Base-by-base conservation (phyloP, 208 protist genomes). In the Herpetomonas tarakana region DNA sequence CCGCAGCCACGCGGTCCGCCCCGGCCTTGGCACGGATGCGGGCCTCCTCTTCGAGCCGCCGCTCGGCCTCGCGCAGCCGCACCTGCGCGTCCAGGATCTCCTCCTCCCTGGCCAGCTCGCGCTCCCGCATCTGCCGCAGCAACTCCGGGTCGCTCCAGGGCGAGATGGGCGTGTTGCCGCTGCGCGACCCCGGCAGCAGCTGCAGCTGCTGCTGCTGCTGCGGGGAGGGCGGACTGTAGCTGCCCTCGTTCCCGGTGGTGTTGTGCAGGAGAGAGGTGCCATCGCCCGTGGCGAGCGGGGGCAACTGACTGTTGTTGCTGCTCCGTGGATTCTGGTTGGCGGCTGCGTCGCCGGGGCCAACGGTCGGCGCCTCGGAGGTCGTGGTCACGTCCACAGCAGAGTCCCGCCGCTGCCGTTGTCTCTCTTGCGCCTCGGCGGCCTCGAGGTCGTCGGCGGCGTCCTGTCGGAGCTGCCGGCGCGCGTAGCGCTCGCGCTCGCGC, bases 11-110 rank as follows among this genome's bases (percentile, higher is more conserved):
- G 1, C 71, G 65, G 41, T 71, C 67, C 25, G 51, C 50, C 39
- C 79, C 74, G 0, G 74, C 78, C 9, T 45, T 39, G 21, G 21
- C 58, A 26, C 83, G 72, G 12, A 64, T 65, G 3, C 66, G 51
- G 0, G 57, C 67, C 49, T 91, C 83, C 35, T 78, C 83, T 6
- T 53, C 58, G 16, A 91, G 68, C 16, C 80, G 79, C 1, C 62
- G 52, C 66, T 91, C 69, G 4, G 83, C 83, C 52, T 91, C 83
- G 0, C 52, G 70, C 26, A 91, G 65, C 2, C 83, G 83, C 16
- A 45, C 50, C 35, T 83, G 55, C 14, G 83, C 74, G 14, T 81
- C 65, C 14, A 63, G 47, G 27, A 89, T 57, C 28, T 85, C 77
- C 14, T 71, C 65, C 19, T 74, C 68, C 28, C 71, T 61, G 19